Base-by-base conservation (phyloP, 306 rosid genomes). In the Dryas octopetala region DNA sequence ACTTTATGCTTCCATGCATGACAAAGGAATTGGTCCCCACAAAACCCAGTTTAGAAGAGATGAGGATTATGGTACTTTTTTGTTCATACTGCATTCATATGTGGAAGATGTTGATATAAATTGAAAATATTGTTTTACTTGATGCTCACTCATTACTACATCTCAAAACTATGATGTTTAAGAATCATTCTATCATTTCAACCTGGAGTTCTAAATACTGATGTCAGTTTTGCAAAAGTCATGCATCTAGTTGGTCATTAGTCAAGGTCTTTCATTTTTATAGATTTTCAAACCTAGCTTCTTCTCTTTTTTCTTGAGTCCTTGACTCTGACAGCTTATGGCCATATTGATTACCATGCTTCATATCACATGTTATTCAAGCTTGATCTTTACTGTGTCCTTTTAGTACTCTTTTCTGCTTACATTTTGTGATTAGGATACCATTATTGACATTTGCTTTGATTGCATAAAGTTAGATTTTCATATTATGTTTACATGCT, bases 1-100 rank as follows among this genome's bases (percentile, higher is more conserved):
- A 51, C 85, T 93, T 81, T 91, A 85, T 81, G 82, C 86, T 68
- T 93, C 97, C 74, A 89, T 93, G 98, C 98, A 93, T 62, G 94
- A 88, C 40, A 83, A 80, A 85, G 98, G 93, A 83, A 80, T 83
- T 50, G 97, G 97, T 40, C 97, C 96, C 19, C 91, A 93, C 90
- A 91, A 91, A 86, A 93, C 98, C 62, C 96, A 89, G 80, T 91
- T 91, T 80, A 87, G 91, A 91, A 88, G 96, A 84, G 98, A 93
- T 75, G 98, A 93, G 75, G 83, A 89, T 78, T 89, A 93, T 3
- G 97, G 98, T 93, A 89, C 75, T 60, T 70, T 75, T 53, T 63
- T 12, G n/a, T 70, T 75, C 76, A 51, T 71, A 5, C 49, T 78
- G 52, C 76, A 54, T 50, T 59, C 45, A 74, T 67, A 66, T 74